Evolutionary conservation across 2,329 filamentous ascomycete species (phyloP), one percentile per base, ranked within the genome.

Genomic region (Venturia pyrina): DNA sequence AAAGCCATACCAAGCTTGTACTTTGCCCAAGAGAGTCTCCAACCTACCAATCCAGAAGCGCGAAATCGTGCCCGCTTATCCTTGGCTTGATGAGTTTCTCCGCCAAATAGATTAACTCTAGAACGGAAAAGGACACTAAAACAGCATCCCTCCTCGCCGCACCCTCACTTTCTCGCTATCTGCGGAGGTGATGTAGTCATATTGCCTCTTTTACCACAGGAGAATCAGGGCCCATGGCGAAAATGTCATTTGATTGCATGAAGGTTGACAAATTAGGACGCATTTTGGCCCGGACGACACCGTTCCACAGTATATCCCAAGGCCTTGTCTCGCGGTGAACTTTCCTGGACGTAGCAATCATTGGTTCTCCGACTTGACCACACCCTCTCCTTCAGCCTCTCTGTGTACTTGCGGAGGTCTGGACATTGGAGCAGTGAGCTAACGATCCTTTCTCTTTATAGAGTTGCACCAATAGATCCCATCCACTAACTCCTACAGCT

Each of bases 111-210:
- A 59, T 59, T 37, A n/a, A 59, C 15, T 37, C 24, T 1, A 19
- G 53, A 37, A 5, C n/a, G 11, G 11, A 5, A 8, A 32, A 7
- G 21, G 17, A 21, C 32, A 59, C 53, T n/a, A 37, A 21, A 59
- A 19, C 10, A 4, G 8, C 32, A 34, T 59, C 11, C 15, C 15
- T 59, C 53, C 5, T 8, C 28, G 32, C 53, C 32, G 28, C 15
- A 37, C 17, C 15, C 28, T n/a, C 53, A 10, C 28, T 19, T 59
- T 7, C 3, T 37, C 32, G 8, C 28, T 37, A n/a, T 59, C 15
- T 59, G 53, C 53, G 53, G 53, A 59, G 53, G 53, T 59, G 53
- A 59, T 59, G 32, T n/a, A 59, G 28, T 37, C 53, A 34, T 59
- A 28, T 37, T 28, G 53, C 53, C 24, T 34, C 53, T 32, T 59